Base-by-base conservation (phyloP, 768 basidiomycete species). In the Boletus reticulatus region DNA sequence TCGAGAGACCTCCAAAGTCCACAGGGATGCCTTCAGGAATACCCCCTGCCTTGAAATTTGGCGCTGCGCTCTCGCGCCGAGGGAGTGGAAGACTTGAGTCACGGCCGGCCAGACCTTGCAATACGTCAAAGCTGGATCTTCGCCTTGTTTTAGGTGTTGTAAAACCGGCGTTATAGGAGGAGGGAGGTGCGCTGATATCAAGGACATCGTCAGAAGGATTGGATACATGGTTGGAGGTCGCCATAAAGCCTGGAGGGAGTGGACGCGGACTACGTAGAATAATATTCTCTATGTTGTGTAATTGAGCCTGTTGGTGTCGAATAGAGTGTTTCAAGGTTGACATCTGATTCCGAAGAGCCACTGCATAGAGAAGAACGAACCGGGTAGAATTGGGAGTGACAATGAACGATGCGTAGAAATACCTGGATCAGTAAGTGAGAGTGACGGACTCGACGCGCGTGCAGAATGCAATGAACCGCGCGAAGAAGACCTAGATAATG, bases 291-390 rank as follows among this genome's bases (percentile, higher is more conserved):
- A 92, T 80, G 38, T 66, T 77, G 61, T 85, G 80, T 36, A 91
- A 70, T 62, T 92, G 88, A 19, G 89, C 89, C 75, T 91, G 88
- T 66, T 92, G 88, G 63, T 92, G 89, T 58, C 90, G 76, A 63
- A 92, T 92, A 67, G 79, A 83, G 68, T 92, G 90, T 72, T 87
- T 91, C 65, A 92, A 73, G 39, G 84, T 85, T 61, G 88, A 89
- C 73, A 92, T 85, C 57, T 92, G 89, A 62, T 83, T 85, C 53
- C 90, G 83, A 50, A 91, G 78, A 58, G 84, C 81, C 66, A 91
- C 90, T 92, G 64, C 48, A 64, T 57, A 56, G 58, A 67, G 64
- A 41, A 56, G 56, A 65, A 63, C 59, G 67, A 67, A 71, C 64
- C 62, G 52, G 54, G 48, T 61, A 43, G 50, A 29, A 53, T 20